phyloP scores from a whole-genome alignment of 352 stramenopile species.

The Aphanomyces cochlioides region DNA sequence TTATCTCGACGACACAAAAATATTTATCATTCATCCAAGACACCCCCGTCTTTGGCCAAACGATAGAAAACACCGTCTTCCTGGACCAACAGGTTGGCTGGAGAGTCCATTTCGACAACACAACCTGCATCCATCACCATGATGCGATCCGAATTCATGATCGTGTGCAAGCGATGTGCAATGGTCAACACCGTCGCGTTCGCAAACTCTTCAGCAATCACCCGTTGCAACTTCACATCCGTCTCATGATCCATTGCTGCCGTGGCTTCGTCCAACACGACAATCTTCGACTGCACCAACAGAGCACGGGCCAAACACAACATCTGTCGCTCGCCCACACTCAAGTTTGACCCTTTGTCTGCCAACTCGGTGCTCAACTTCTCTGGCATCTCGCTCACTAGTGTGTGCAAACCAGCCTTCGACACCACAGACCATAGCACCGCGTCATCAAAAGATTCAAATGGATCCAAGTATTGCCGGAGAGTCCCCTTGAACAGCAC shows the following conservation, averaged over 20 bases:
- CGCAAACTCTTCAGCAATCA: conserved; percentile 69
- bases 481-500: conserved; percentile 81
- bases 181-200: conserved; percentile 88
- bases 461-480: conserved; percentile 81
- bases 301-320: conserved; percentile 75
- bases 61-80: conserved; percentile 28
- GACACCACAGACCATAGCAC: conserved; percentile 54
- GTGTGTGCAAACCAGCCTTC: conserved; percentile 47
- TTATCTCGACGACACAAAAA: not conserved
- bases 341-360: conserved; percentile 54
- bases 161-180: conserved; percentile 90
- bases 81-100: conserved; percentile 47
- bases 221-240: conserved; percentile 51
- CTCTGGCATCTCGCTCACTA: conserved; percentile 41
- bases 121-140: conserved; percentile 87
- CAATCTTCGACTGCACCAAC: conserved; percentile 83
- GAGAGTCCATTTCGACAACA: conserved; percentile 66
- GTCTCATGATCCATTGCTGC: conserved; percentile 38
- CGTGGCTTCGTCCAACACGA: conserved; percentile 69
- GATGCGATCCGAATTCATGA: conserved; percentile 90
- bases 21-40: not conserved
- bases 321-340: conserved; percentile 70
- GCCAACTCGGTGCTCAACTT: conserved; percentile 55
- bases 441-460: conserved; percentile 39
- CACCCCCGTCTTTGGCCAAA: conserved; percentile 28